A percentile compares a stretch with the other conserved stretches of the same genome.
These are phyloP conservation scores for Neurospora sp. DNA, from an alignment of 495 filamentous ascomycete genomes.

Conservation along the genomic window DNA sequence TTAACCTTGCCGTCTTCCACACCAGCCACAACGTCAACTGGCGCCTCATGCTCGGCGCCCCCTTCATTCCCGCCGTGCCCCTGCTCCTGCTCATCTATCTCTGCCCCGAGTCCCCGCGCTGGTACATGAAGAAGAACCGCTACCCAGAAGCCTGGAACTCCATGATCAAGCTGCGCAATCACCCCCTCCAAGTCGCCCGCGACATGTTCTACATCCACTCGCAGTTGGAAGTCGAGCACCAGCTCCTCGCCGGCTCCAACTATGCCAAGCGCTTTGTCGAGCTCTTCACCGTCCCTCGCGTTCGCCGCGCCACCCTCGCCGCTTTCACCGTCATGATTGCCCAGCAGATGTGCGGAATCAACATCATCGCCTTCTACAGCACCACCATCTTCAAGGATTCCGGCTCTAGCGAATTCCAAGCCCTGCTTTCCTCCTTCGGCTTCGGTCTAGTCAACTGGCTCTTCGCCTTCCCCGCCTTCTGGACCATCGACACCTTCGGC, in stretches of 20 bases:
- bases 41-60: constrained; percentile 67
- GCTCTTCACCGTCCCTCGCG: constrained; percentile 51
- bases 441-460: constrained; percentile 75
- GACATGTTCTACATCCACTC: constrained; percentile 70
- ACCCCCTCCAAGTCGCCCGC: constrained; percentile 59
- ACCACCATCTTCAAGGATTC: constrained; percentile 62
- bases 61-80: constrained; percentile 67
- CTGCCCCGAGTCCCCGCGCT: constrained; percentile 64
- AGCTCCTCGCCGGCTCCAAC: constrained; percentile 25
- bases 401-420: constrained; percentile 43
- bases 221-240: constrained; percentile 35
- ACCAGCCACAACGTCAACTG: constrained; percentile 47
- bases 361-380: constrained; percentile 82
- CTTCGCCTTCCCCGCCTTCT: constrained; percentile 77
- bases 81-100: constrained; percentile 56
- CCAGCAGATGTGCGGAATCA: constrained; percentile 82
- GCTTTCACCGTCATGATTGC: constrained; percentile 63
- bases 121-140: constrained; percentile 52
- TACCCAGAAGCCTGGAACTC: constrained; percentile 55
- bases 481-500: constrained; percentile 79
- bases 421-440: constrained; percentile 65
- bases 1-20: constrained; percentile 56
- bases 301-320: constrained; percentile 50
- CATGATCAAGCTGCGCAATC: constrained; percentile 51
- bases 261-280: constrained; percentile 45